phyloP scores from a whole-genome alignment of 257 asterid genomes.

The Solanum etuberosum region DNA sequence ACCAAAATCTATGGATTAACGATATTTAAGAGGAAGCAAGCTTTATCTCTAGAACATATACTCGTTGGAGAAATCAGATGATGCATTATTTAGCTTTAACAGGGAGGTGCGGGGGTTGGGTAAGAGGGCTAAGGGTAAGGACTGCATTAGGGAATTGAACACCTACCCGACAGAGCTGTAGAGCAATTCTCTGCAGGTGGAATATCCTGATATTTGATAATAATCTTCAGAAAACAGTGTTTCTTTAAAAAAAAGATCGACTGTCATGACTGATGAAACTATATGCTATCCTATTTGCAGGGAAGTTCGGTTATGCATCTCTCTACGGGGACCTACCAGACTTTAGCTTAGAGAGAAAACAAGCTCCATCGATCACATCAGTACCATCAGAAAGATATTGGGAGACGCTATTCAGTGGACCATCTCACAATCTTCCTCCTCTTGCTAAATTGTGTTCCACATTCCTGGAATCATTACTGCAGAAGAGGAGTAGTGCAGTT shows the following conservation, averaged over 20 bases:
- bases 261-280: background rate
- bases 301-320: constrained; percentile 51
- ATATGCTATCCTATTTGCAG: constrained; percentile 19
- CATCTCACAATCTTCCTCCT: constrained; percentile 81
- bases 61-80: background rate
- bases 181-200: background rate
- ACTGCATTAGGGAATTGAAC: background rate
- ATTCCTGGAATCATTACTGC: constrained; percentile 63
- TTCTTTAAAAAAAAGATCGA: background rate
- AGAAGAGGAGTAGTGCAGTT: constrained; percentile 35
- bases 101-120: background rate
- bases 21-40: background rate
- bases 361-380: constrained; percentile 12
- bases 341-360: constrained; percentile 26
- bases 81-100: background rate
- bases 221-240: background rate
- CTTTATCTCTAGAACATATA: background rate
- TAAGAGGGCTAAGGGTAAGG: background rate
- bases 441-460: constrained; percentile 56
- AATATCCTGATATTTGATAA: background rate
- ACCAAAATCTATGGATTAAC: background rate
- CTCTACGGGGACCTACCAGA: constrained; percentile 71
- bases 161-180: background rate
- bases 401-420: constrained; percentile 68
- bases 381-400: constrained; percentile 37